Base-by-base conservation (phyloP, 805 yeast genomes). In the Maudiozyma saulgeensis region DNA sequence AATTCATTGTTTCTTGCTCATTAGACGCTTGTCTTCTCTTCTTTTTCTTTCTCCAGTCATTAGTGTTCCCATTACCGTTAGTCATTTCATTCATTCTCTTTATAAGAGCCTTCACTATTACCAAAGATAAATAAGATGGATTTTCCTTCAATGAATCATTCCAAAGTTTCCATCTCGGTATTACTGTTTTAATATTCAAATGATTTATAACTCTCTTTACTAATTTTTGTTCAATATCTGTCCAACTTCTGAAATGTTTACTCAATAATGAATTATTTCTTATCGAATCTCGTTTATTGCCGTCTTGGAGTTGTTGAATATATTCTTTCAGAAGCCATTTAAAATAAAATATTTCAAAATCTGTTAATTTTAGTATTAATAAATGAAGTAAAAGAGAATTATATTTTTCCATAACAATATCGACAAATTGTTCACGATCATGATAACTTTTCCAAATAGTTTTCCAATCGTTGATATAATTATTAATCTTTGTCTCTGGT, bases 21-120 rank as follows among this genome's bases (percentile, higher is more conserved):
- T 41, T 47, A 12, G 47, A 50, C 8, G 42, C 38, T n/a, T 48
- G 52, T 40, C 43, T 54, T 26, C 46, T 55, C 43, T 54, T 55
- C 50, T 55, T 60, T 44, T 56, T 52, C 46, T 53, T 59, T 47
- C 55, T 59, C 56, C 57, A 54, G 40, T 49, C 53, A 37, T 45
- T 46, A 31, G 39, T 46, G 28, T 45, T 43, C n/a, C 23, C 28
- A 37, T 19, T 16, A 31, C 26, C 42, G 13, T 21, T 23, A 43
- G 31, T 16, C 41, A 28, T 25, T 15, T 48, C 42, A 13, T 38
- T 23, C 6, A 49, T 41, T n/a, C 45, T 41, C 11, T 43, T 35
- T 18, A 44, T 21, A 6, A 51, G 32, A 16, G 15, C 23, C 7
- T 32, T 25, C 9, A n/a, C 16, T 34, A 42, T 44, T 34, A 26